Evolutionary conservation across 208 protist species (phyloP), one percentile per base, ranked within the genome.

Genomic region (Naegleria fowleri): DNA sequence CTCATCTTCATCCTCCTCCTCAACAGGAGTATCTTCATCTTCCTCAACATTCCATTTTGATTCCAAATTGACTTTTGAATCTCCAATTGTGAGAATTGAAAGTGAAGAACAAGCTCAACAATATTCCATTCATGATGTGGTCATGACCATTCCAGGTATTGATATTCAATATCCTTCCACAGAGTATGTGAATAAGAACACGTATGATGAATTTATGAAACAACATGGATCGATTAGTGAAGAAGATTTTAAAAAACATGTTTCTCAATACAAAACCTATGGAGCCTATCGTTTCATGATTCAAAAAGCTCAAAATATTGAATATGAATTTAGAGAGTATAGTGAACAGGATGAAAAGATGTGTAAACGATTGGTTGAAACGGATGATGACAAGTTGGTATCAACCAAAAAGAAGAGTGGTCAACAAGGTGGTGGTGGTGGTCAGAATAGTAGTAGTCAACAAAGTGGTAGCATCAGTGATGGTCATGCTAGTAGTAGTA

Each of bases 101-200:
- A 67, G 22, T 90, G 89, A 59, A 55, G 55, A 58, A 90, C 89
- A 76, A 86, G 36, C 43, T 29, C 11, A 90, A 43, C n/a, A 48
- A 7, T 98, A 97, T 91, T 86, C 86, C 2, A 92, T 98, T 5
- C 43, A 88, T 22, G 97, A 98, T 92, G 94, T 99, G 5, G 85
- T 98, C 33, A 93, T 98, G 83, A 94, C 97, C 0, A 91, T 98
- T 7, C 97, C 97, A 15, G 98, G 98, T 9, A 76, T 83, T 86
- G 91, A 94, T 38, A 93, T 98, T 39, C 48, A 93, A 41, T 98
- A 96, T 89, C 98, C 98, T 0, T 36, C 58, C 5, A 90, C 94
- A 25, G 41, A 36, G 1, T 91, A 94, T 36, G 97, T 94, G 88
- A 92, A 93, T 7, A 92, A 91, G 39, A 92, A 92, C 2, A 92